These are phyloP conservation scores for Casuarina glauca DNA, from an alignment of 306 rosid genomes.

Conservation along the genomic window DNA sequence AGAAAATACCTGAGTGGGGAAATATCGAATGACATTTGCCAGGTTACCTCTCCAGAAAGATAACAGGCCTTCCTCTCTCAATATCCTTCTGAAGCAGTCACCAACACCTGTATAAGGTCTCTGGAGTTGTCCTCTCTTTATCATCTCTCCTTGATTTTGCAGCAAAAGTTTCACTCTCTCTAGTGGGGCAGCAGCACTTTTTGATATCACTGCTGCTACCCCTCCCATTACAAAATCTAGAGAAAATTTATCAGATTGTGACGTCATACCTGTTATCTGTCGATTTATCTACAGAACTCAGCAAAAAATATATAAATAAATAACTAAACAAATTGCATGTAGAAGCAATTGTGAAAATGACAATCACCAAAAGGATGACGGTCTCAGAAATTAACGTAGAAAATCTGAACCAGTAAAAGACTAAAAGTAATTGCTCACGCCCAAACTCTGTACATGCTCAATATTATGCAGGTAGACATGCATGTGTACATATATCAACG, in stretches of 20 bases:
- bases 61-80: slow-evolving; percentile 8
- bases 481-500: neutral
- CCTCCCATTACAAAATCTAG: slow-evolving; percentile 84
- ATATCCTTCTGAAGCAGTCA: slow-evolving; percentile 67
- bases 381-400: neutral
- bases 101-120: slow-evolving; percentile 69
- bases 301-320: neutral
- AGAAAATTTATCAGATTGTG: slow-evolving; percentile 65
- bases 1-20: slow-evolving; percentile 76
- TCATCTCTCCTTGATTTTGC: slow-evolving; percentile 96
- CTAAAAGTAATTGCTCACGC: neutral
- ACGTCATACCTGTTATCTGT: slow-evolving; percentile 41
- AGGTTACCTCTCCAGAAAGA: slow-evolving; percentile 96
- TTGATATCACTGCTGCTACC: slow-evolving; percentile 67
- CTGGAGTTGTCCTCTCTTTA: slow-evolving; percentile 78
- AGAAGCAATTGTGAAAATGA: neutral
- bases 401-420: neutral
- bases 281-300: neutral
- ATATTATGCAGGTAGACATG: neutral
- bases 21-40: slow-evolving; percentile 80
- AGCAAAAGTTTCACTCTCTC: slow-evolving; percentile 86
- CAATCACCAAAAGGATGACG: neutral
- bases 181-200: slow-evolving; percentile 82
- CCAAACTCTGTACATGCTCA: neutral
- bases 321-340: neutral